Evolutionary conservation across 169 alveolate genomes (phyloP).

Genomic region (Plasmodium sp.): DNA sequence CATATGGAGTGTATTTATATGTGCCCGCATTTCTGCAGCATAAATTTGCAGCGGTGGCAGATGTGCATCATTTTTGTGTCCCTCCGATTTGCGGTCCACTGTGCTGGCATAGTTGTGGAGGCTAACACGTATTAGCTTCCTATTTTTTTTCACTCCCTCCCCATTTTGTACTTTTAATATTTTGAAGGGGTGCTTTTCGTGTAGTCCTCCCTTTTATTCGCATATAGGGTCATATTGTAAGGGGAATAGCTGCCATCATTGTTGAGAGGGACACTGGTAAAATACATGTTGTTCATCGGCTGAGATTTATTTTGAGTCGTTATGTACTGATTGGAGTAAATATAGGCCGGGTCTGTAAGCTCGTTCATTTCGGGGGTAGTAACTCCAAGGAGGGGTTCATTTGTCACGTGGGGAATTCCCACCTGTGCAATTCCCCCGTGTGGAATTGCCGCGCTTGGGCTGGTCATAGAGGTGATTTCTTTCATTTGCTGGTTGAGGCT

Average conservation of each 20-base stretch:
- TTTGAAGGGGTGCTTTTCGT: not conserved
- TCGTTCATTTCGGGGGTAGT: constrained; percentile 3
- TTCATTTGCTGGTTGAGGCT: constrained; percentile 4
- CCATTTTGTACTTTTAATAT: not conserved
- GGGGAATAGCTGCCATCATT: constrained; percentile 17
- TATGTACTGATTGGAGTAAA: constrained; percentile 21
- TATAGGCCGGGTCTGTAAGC: constrained; percentile 1
- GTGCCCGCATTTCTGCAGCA: not conserved
- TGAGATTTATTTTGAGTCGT: constrained; percentile 13
- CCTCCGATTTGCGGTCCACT: not conserved
- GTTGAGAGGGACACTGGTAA: not conserved
- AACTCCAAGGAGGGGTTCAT: constrained; percentile 13
- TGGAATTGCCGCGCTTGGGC: not conserved
- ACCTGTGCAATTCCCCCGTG: not conserved
- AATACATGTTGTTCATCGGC: constrained; percentile 30
- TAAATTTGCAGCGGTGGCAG: not conserved
- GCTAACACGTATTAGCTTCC: not conserved
- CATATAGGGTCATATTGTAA: not conserved
- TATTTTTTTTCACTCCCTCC: not conserved
- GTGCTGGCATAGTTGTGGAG: not conserved
- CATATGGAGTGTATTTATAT: not conserved
- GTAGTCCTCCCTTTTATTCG: constrained; percentile 16
- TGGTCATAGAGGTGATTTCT: not conserved
- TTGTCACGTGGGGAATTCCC: not conserved
- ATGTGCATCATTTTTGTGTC: not conserved